Base-by-base conservation (phyloP, 2,329 filamentous ascomycete genomes). In the Dryadomyces quercus-mongolicae region DNA sequence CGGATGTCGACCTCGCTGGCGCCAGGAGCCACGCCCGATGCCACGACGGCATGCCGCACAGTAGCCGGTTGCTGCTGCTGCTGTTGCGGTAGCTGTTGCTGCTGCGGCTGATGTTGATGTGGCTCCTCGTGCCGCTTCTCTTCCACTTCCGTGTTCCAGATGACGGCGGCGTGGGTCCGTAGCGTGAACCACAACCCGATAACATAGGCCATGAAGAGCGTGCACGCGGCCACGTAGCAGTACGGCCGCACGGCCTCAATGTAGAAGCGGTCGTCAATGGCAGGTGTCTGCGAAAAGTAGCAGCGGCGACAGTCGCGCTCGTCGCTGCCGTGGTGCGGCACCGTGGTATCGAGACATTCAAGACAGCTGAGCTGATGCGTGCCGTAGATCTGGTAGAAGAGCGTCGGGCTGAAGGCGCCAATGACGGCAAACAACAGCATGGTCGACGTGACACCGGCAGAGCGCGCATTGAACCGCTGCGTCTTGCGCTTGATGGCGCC, bases 341-440 rank as follows among this genome's bases (percentile, higher is more conserved):
- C 67, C 38, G 66, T 67, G 53, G 69, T 72, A 58, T 82, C 76
- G 49, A 78, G 71, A 57, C 78, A 83, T 54, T 78, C 80, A 55
- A 81, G 80, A 65, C 93, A 98, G 64, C 89, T 93, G 52, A 98
- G 79, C 71, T 98, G 90, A 65, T 98, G 93, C 50, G 90, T 95
- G 61, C 93, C 94, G 68, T 97, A 97, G 59, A 98, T 95, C 65
- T 98, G 92, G 70, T 97, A 98, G 71, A 98, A 98, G 15, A 98
- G 73, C 0, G 93, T 98, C 2, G 93, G 93, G 0, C 92, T 86
- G 68, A 98, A 98, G 9, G 92, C 89, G 58, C 88, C 92, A 62
- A 98, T 93, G 43, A 95, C 87, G 22, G 93, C 92, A 66, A 98
- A 98, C 10, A 98, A 76, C 55, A 98, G 73, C 93, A 98, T 98